Conservation (phyloP, 495 filamentous ascomycete genomes). For the Lasiosphaeria hispida region DNA sequence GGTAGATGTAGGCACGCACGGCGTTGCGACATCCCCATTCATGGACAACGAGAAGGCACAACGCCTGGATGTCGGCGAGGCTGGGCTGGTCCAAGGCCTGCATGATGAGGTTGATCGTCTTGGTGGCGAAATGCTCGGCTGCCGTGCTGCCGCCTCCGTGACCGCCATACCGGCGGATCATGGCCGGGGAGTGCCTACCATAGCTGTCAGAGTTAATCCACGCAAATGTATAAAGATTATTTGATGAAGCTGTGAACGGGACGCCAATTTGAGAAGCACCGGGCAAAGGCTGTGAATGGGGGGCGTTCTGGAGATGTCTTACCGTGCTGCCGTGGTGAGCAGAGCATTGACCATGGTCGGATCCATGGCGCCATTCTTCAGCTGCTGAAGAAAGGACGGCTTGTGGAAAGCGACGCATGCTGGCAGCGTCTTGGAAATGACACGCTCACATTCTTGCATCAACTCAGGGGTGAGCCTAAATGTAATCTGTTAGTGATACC, state of each 20-base stretch:
- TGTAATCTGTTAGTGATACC: constrained; percentile 7
- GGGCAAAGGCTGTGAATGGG: no score
- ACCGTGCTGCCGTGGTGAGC: constrained; percentile 49
- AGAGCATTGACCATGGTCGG: constrained; percentile 48
- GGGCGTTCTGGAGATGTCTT: constrained; percentile 14
- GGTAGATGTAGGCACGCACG: constrained; percentile 51
- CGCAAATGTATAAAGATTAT: no score
- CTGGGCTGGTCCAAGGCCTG: constrained; percentile 45
- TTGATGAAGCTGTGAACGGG: no score
- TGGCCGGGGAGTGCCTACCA: constrained; percentile 42
- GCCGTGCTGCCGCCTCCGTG: constrained; percentile 42
- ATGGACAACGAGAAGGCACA: constrained; percentile 51
- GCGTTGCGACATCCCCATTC: constrained; percentile 53
- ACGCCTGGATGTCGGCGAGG: constrained; percentile 51
- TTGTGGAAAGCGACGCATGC: constrained; percentile 54
- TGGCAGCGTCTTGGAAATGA: constrained; percentile 49
- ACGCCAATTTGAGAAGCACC: no score
- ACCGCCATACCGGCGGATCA: constrained; percentile 51
- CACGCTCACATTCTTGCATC: constrained; percentile 49
- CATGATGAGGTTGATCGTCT: constrained; percentile 47
- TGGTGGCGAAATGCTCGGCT: constrained; percentile 49
- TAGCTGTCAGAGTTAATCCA: background rate
- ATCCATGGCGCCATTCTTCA: constrained; percentile 47
- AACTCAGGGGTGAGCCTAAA: constrained; percentile 48
- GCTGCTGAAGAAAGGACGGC: constrained; percentile 49